Evolutionary conservation across 192 early-diverging fungal species (phyloP).

Genomic region (Obelidium mucronatum): DNA sequence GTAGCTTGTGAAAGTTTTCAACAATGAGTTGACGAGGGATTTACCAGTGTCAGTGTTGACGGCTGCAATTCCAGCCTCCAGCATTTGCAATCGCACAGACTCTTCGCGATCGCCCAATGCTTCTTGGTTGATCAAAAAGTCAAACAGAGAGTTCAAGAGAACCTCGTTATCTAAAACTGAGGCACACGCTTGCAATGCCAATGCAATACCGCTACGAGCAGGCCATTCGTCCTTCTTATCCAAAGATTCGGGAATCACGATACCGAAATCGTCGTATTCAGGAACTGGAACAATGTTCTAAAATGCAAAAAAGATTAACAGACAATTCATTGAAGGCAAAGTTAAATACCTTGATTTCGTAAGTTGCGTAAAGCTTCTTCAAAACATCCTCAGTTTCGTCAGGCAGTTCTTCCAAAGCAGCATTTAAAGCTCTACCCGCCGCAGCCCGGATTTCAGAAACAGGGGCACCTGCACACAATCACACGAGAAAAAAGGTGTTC

Average conservation of each 20-base stretch:
- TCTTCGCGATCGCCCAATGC: slow-evolving; percentile 87
- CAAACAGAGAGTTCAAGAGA: slow-evolving; percentile 64
- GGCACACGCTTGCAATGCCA: slow-evolving; percentile 73
- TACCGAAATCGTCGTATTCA: slow-evolving; percentile 90
- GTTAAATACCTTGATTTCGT: slow-evolving; percentile 55
- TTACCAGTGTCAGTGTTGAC: slow-evolving; percentile 75
- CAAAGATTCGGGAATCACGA: slow-evolving; percentile 85
- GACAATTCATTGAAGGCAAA: no score
- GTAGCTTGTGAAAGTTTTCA: slow-evolving; percentile 82
- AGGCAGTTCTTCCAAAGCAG: slow-evolving; percentile 63
- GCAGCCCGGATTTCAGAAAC: slow-evolving; percentile 64
- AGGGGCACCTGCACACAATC: slow-evolving; percentile 47
- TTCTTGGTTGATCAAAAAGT: slow-evolving; percentile 83
- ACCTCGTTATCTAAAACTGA: slow-evolving; percentile 59
- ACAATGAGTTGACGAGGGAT: slow-evolving; percentile 65
- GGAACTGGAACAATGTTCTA: slow-evolving; percentile 78
- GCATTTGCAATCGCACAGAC: slow-evolving; percentile 80
- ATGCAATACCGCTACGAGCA: slow-evolving; percentile 85
- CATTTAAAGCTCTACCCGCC: slow-evolving; percentile 70
- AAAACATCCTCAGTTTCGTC: slow-evolving; percentile 62
- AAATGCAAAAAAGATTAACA: neutral
- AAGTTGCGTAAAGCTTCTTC: slow-evolving; percentile 63
- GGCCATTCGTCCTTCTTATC: slow-evolving; percentile 81
- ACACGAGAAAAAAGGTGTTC: slow-evolving; percentile 11
- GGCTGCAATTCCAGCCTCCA: slow-evolving; percentile 83